Evolutionary conservation across 1,139 yeast species (phyloP).

Genomic region (Oligophagozyma castellii): DNA sequence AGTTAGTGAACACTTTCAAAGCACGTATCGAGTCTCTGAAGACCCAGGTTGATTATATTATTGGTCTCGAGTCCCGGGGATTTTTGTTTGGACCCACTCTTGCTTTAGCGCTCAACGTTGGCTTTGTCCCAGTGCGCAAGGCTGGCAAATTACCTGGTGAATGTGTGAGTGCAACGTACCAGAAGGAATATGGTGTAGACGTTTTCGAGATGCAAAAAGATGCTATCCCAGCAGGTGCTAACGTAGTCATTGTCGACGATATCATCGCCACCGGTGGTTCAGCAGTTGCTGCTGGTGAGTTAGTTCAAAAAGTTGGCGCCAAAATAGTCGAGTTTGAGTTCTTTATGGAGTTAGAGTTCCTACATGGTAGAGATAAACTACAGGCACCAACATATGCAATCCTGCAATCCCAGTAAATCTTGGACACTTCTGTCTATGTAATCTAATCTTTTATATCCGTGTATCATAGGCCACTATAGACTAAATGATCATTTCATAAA

Average conservation of each 20-base stretch:
- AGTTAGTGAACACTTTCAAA: slow-evolving; percentile 69
- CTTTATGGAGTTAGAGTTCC: slow-evolving; percentile 87
- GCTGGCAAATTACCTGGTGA: slow-evolving; percentile 92
- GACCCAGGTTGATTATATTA: slow-evolving; percentile 68
- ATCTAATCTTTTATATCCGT: not conserved
- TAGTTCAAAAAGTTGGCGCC: slow-evolving; percentile 54
- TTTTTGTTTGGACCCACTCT: slow-evolving; percentile 91
- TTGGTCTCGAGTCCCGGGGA: slow-evolving; percentile 95
- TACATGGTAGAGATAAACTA: slow-evolving; percentile 83
- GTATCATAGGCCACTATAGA: no score
- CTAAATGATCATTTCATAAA: no score
- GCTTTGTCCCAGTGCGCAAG: slow-evolving; percentile 91
- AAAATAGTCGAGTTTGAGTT: slow-evolving; percentile 69
- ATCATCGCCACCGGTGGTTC: slow-evolving; percentile 98
- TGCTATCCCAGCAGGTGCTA: slow-evolving; percentile 67
- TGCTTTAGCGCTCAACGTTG: slow-evolving; percentile 78
- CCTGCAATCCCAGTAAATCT: slow-evolving; percentile 64
- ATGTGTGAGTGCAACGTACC: slow-evolving; percentile 54
- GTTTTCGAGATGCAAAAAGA: slow-evolving; percentile 78
- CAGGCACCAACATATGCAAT: slow-evolving; percentile 79
- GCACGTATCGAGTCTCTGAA: slow-evolving; percentile 47
- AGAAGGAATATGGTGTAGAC: slow-evolving; percentile 89
- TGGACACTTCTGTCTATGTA: slow-evolving; percentile 1
- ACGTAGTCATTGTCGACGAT: slow-evolving; percentile 81
- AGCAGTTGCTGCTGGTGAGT: slow-evolving; percentile 85